phyloP scores from a whole-genome alignment of 345 rosid genomes.

The Stellera chamaejasme region DNA sequence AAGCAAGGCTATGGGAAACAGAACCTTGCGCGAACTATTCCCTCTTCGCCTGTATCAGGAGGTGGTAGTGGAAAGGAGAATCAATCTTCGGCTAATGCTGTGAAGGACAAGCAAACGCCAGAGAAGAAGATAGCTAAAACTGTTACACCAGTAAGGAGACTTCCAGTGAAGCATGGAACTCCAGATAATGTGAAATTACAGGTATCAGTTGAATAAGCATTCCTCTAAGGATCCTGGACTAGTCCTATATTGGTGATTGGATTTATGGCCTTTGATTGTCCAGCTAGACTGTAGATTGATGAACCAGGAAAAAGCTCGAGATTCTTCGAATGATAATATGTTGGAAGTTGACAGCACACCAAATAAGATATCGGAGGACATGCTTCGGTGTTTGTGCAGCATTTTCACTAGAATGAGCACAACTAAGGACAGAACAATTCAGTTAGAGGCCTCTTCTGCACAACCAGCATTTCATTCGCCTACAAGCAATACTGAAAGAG shows the following conservation, averaged over 20 bases:
- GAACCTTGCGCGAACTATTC: conserved; percentile 26
- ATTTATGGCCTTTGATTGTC: conserved; percentile 15
- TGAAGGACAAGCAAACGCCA: conserved; percentile 47
- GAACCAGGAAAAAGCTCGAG: conserved; percentile 50
- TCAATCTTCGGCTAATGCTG: conserved; percentile 33
- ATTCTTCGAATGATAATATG: conserved; percentile 32
- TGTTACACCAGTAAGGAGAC: conserved; percentile 43
- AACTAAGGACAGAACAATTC: conserved; percentile 34
- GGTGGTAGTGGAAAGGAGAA: conserved; percentile 62
- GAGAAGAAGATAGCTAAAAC: conserved; percentile 40
- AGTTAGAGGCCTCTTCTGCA: conserved; percentile 9
- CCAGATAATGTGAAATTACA: conserved; percentile 27
- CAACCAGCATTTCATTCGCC: conserved; percentile 7
- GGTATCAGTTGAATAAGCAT: conserved; percentile 12
- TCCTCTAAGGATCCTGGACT: no score
- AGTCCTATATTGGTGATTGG: conserved; percentile 2
- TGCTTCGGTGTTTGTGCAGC: conserved; percentile 46
- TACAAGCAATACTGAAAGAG: conserved; percentile 16
- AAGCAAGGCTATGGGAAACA: conserved; percentile 38
- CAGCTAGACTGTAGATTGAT: conserved; percentile 62
- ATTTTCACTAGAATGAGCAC: conserved; percentile 64
- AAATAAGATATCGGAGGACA: conserved; percentile 73
- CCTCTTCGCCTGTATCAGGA: conserved; percentile 21
- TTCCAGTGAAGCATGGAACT: conserved; percentile 24
- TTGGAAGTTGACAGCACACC: conserved; percentile 35